phyloP scores from a whole-genome alignment of 106 monocot species.

The Dendrobium nobile region DNA sequence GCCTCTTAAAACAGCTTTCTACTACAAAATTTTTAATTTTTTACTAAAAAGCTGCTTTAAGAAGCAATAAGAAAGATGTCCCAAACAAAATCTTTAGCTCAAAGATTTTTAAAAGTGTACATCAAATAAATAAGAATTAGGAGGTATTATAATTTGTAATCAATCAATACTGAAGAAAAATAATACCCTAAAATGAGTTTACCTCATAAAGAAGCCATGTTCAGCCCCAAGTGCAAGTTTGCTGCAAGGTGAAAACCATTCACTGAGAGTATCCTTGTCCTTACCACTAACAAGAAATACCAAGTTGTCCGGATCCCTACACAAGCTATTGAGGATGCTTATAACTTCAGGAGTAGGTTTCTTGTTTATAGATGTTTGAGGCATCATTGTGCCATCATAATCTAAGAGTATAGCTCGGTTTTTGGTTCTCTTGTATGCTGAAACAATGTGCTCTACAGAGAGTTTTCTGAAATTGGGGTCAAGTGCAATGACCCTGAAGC shows the following conservation, averaged over 20 bases:
- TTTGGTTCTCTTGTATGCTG: slow-evolving; percentile 22
- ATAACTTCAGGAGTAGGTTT: slow-evolving; percentile 24
- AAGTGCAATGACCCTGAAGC: slow-evolving; percentile 42
- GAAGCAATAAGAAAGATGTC: too few species aligned
- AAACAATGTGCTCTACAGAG: slow-evolving; percentile 13
- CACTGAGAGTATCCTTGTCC: slow-evolving; percentile 17
- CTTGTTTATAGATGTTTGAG: slow-evolving; percentile 27
- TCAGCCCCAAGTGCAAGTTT: slow-evolving; percentile 41
- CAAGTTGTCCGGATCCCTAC: slow-evolving; percentile 28
- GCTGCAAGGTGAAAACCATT: slow-evolving; percentile 37
- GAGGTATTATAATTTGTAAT: neutral
- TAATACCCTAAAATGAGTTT: neutral
- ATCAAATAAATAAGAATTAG: neutral
- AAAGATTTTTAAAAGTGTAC: too few species aligned
- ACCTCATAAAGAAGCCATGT: slow-evolving; percentile 53
- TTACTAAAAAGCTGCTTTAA: too few species aligned
- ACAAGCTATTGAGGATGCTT: slow-evolving; percentile 31
- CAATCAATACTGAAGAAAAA: neutral
- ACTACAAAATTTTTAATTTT: too few species aligned
- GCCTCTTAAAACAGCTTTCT: too few species aligned
- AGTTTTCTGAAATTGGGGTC: slow-evolving; percentile 44
- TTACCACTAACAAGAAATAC: slow-evolving; percentile 53
- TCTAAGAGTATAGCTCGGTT: slow-evolving; percentile 42
- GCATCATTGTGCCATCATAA: slow-evolving; percentile 50
- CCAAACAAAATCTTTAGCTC: too few species aligned